These are phyloP conservation scores for Leccinum incarnatum DNA, from an alignment of 768 basidiomycete species.

Conservation along the genomic window DNA sequence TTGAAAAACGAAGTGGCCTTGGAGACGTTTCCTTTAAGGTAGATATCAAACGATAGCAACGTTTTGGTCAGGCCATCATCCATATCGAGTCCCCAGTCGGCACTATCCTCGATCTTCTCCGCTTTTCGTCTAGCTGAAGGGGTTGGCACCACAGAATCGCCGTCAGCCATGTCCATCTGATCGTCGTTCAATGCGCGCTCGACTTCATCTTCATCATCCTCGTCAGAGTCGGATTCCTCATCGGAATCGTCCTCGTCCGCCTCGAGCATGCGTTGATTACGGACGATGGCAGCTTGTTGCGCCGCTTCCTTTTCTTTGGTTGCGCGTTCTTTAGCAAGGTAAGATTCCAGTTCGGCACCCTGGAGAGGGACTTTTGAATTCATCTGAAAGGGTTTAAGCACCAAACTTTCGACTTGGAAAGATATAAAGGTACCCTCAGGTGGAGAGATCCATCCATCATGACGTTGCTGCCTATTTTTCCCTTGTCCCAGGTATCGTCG, in stretches of 20 bases:
- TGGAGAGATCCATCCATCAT: constrained; percentile 73
- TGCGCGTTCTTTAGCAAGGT: constrained; percentile 70
- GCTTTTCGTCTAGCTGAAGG: constrained; percentile 39
- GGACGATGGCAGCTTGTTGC: constrained; percentile 77
- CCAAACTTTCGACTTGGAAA: neutral
- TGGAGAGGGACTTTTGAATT: constrained; percentile 86
- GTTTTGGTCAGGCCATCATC: constrained; percentile 76
- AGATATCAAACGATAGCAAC: constrained; percentile 90
- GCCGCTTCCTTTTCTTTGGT: constrained; percentile 83
- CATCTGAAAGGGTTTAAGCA: constrained; percentile 48
- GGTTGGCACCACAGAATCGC: constrained; percentile 24
- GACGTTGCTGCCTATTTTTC: constrained; percentile 81
- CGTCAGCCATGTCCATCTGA: constrained; percentile 43
- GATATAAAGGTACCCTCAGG: constrained; percentile 51
- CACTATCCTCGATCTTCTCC: constrained; percentile 49
- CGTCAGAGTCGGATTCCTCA: constrained; percentile 61
- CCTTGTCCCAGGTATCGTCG: constrained; percentile 84
- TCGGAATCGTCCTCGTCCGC: constrained; percentile 90
- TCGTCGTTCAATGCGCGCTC: constrained; percentile 53
- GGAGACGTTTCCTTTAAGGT: constrained; percentile 93
- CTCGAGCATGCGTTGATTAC: constrained; percentile 86
- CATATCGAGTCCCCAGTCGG: constrained; percentile 70
- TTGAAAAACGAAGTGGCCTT: constrained; percentile 88
- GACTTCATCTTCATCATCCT: constrained; percentile 57
- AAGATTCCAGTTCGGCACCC: constrained; percentile 83